Conservation (phyloP, 2,329 filamentous ascomycete species). For the Cadophora luteo-olivacea region DNA sequence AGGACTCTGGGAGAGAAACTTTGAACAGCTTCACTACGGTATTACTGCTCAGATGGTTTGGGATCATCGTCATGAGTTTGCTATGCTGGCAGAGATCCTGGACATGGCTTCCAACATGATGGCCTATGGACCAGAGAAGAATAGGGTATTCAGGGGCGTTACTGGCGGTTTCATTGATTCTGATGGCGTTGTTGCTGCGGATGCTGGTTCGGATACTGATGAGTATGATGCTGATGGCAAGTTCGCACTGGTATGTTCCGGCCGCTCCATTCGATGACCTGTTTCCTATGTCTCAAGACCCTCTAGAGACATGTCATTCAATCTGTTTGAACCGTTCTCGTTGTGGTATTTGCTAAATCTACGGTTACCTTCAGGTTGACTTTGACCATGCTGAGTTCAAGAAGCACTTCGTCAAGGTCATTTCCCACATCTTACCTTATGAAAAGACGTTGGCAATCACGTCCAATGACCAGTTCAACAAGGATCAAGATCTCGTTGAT, state of each 20-base stretch:
- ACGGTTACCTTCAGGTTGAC: background rate
- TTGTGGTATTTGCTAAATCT: background rate
- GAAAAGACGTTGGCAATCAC: background rate
- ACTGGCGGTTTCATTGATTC: background rate
- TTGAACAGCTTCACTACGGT: background rate
- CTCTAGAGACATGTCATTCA: background rate
- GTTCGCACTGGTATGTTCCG: background rate
- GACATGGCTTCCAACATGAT: constrained; percentile 14
- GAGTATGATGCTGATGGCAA: background rate
- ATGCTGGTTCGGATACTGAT: background rate
- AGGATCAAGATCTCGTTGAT: background rate
- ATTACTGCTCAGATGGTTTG: constrained; percentile 1
- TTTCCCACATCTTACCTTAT: background rate
- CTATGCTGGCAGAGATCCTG: constrained; percentile 2
- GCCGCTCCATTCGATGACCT: background rate
- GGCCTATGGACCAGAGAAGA: background rate
- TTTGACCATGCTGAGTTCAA: constrained; percentile 9
- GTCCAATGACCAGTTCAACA: background rate
- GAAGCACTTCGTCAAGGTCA: constrained; percentile 8
- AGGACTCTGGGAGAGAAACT: background rate
- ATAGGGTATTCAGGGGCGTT: background rate
- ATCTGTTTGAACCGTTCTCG: no score
- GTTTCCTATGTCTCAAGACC: background rate
- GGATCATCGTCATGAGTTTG: constrained; percentile 3
- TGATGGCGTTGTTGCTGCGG: background rate